Percentiles rank a stretch among this genome's conserved stretches.
Conservation (phyloP, 2,329 filamentous ascomycete genomes). For the Fonsecaea multimorphosa region DNA sequence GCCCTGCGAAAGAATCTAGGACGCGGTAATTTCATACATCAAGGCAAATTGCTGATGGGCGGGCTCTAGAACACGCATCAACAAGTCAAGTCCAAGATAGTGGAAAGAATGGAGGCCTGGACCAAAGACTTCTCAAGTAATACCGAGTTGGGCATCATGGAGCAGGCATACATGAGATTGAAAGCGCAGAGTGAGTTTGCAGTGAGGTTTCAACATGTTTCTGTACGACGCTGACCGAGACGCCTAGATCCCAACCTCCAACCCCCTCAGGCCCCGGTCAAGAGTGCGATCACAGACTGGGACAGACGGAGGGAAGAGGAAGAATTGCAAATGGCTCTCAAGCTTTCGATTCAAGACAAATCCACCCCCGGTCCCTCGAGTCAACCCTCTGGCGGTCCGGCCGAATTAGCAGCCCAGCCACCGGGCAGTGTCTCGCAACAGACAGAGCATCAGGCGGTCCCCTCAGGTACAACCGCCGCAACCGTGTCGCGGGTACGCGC, state of each 20-base stretch:
- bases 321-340: conserved; percentile 93
- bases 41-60: conserved; percentile 26
- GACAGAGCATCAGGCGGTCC: conserved; percentile 62
- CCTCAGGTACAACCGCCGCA: conserved; percentile 88
- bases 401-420: conserved; percentile 47
- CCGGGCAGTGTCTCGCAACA: conserved; percentile 46
- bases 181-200: conserved; percentile 68
- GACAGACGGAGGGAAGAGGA: conserved; percentile 97
- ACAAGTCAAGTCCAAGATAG: conserved; percentile 95
- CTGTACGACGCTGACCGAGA: conserved; percentile 15
- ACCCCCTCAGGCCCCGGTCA: conserved; percentile 88
- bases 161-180: conserved; percentile 86
- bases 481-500: conserved; percentile 94
- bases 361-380: conserved; percentile 45
- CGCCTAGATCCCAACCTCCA: conserved; percentile 81
- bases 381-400: conserved; percentile 48
- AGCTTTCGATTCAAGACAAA: conserved; percentile 90
- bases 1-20: background rate
- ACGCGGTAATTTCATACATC: conserved; percentile 11
- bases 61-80: conserved; percentile 78
- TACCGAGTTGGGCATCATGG: conserved; percentile 95
- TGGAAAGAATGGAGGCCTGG: conserved; percentile 97
- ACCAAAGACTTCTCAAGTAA: conserved; percentile 90
- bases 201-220: conserved; percentile 10
- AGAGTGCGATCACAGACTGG: conserved; percentile 85